These are phyloP conservation scores for Globisporangium middletonii DNA, from an alignment of 352 stramenopile species.

Conservation along the genomic window DNA sequence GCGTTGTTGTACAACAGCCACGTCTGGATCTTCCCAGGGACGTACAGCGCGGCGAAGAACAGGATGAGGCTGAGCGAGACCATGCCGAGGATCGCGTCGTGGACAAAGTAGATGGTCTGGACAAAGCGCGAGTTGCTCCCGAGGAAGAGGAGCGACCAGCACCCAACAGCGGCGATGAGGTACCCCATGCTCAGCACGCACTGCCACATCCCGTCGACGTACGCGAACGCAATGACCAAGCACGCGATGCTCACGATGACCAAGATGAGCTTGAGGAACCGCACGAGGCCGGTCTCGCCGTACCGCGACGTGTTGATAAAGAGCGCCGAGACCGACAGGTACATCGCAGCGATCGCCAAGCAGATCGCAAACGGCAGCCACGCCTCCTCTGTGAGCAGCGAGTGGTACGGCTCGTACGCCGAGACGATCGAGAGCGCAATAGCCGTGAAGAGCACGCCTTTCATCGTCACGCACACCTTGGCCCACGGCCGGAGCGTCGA, in stretches of 20 bases:
- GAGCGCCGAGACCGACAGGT: constrained; percentile 60
- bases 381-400: constrained; percentile 38
- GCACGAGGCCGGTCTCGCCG: constrained; percentile 55
- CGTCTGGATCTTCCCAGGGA: constrained; percentile 93
- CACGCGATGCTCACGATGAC: constrained; percentile 70
- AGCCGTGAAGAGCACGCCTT: constrained; percentile 84
- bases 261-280: constrained; percentile 65
- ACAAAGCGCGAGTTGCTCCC: constrained; percentile 89
- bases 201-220: constrained; percentile 82
- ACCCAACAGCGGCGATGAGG: constrained; percentile 80
- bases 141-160: constrained; percentile 79
- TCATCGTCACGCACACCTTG: constrained; percentile 90
- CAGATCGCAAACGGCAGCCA: constrained; percentile 60
- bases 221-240: constrained; percentile 65
- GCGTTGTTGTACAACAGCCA: constrained; percentile 98
- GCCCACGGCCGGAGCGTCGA: constrained; percentile 82
- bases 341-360: constrained; percentile 39
- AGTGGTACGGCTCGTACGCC: constrained; percentile 65
- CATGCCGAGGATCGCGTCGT: constrained; percentile 92
- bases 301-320: constrained; percentile 51
- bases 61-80: constrained; percentile 92
- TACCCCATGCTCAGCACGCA: constrained; percentile 93
- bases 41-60: constrained; percentile 84
- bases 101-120: constrained; percentile 90
- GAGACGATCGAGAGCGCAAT: constrained; percentile 85